phyloP scores from a whole-genome alignment of 352 stramenopile genomes.

The Pythium insidiosum region DNA sequence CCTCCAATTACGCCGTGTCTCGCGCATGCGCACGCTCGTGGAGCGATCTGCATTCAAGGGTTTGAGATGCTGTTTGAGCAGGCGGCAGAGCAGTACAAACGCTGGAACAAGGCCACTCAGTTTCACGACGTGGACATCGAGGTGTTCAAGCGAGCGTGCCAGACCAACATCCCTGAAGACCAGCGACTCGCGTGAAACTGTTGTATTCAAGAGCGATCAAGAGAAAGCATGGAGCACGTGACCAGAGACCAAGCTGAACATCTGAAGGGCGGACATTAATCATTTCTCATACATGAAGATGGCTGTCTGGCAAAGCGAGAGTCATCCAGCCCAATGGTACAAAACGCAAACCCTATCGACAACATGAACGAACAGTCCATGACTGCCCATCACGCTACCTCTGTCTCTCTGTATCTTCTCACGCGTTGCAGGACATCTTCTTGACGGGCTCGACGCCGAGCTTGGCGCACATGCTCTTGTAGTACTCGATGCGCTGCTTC shows the following conservation, averaged over 20 bases:
- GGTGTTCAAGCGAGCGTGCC: slow-evolving; percentile 49
- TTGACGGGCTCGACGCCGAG: slow-evolving; percentile 7
- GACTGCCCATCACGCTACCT: too few relatives aligned
- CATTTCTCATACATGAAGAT: too few relatives aligned
- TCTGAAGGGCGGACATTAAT: too few relatives aligned
- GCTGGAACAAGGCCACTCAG: slow-evolving; percentile 82
- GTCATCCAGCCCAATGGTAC: too few relatives aligned
- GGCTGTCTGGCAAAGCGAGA: too few relatives aligned
- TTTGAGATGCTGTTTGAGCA: slow-evolving; percentile 99
- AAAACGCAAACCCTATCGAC: too few relatives aligned
- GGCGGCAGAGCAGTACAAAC: slow-evolving; percentile 94
- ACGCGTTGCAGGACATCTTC: slow-evolving; percentile 5
- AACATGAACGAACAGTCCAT: too few relatives aligned
- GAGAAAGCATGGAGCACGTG: too few relatives aligned
- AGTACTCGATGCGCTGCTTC: slow-evolving; percentile 1
- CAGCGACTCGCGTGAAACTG: too few relatives aligned
- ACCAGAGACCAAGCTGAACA: too few relatives aligned
- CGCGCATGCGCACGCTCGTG: slow-evolving; percentile 74
- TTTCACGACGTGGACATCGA: slow-evolving; percentile 31
- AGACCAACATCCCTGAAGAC: slow-evolving; percentile 39
- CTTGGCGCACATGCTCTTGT: not conserved
- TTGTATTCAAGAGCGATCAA: too few relatives aligned
- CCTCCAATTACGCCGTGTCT: slow-evolving; percentile 93
- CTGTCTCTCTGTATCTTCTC: too few relatives aligned
- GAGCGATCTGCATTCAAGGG: slow-evolving; percentile 89